phyloP scores from a whole-genome alignment of 352 stramenopile species.

The Globisporangium viniferum region DNA sequence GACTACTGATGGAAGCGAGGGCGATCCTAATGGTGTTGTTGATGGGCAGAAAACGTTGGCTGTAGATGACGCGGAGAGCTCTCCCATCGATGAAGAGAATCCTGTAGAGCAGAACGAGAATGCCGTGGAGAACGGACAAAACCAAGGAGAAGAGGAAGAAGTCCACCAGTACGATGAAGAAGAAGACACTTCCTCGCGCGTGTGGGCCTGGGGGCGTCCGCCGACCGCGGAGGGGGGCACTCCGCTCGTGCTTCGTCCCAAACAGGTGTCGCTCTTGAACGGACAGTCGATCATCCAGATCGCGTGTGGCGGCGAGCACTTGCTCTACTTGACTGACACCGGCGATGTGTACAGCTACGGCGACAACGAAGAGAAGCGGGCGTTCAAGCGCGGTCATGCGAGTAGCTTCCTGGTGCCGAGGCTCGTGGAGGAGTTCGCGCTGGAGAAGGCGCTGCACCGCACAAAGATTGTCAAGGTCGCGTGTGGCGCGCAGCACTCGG shows the following conservation, averaged over 20 bases:
- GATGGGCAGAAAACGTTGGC: not conserved
- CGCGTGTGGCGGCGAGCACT: slow-evolving; percentile 70
- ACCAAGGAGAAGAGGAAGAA: not conserved
- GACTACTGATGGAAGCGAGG: no score
- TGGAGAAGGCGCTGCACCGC: slow-evolving; percentile 75
- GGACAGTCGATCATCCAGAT: slow-evolving; percentile 71
- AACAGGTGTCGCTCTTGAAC: slow-evolving; percentile 43
- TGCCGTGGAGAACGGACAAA: not conserved
- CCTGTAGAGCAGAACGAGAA: slow-evolving; percentile 5
- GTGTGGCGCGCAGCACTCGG: slow-evolving; percentile 73
- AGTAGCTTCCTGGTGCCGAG: slow-evolving; percentile 49
- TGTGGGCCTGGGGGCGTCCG: slow-evolving; percentile 73
- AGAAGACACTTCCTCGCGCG: slow-evolving; percentile 27
- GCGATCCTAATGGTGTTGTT: not conserved
- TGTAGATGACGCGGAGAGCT: slow-evolving; percentile 10
- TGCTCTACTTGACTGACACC: slow-evolving; percentile 71
- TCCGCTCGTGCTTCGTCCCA: slow-evolving; percentile 62
- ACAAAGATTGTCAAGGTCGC: slow-evolving; percentile 58
- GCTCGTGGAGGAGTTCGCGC: slow-evolving; percentile 72
- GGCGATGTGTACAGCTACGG: slow-evolving; percentile 81
- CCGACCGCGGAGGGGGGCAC: slow-evolving; percentile 51
- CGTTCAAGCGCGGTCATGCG: slow-evolving; percentile 11
- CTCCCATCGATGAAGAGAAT: not conserved
- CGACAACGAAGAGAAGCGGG: slow-evolving; percentile 61
- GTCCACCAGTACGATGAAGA: not conserved